Evolutionary conservation across 2,329 filamentous ascomycete genomes (phyloP).

Genomic region (Polytolypa hystricis): DNA sequence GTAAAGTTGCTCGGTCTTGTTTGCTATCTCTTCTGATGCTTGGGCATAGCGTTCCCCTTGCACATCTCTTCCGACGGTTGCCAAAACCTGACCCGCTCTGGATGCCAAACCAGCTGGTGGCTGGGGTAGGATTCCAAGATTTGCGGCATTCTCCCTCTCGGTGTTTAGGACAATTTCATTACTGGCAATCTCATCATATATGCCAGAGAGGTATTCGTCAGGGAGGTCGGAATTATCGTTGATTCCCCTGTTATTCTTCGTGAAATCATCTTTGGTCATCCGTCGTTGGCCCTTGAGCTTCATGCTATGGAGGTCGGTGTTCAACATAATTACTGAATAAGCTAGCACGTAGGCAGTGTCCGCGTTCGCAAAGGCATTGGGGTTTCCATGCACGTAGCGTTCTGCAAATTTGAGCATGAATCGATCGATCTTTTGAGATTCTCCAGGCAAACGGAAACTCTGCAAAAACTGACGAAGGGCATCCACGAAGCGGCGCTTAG

Average conservation of each 20-base stretch:
- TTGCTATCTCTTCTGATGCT: conserved; percentile 88
- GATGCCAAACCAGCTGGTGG: conserved; percentile 61
- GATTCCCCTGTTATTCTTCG: conserved; percentile 97
- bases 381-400: conserved; percentile 86
- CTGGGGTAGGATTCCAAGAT: conserved; percentile 54
- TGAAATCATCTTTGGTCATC: conserved; percentile 96
- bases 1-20: conserved; percentile 73
- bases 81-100: conserved; percentile 76
- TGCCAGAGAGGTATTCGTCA: conserved; percentile 76
- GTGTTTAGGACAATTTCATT: conserved; percentile 94
- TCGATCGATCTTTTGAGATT: conserved; percentile 97
- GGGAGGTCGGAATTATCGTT: conserved; percentile 92
- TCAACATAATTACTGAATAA: conserved; percentile 94
- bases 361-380: conserved; percentile 93
- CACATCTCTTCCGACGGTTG: conserved; percentile 81
- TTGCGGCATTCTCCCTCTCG: conserved; percentile 79
- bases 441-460: conserved; percentile 85
- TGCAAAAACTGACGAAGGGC: conserved; percentile 84
- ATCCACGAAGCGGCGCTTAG: conserved; percentile 83
- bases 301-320: conserved; percentile 86
- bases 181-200: conserved; percentile 81
- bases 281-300: conserved; percentile 70
- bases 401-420: conserved; percentile 99
- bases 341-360: conserved; percentile 94
- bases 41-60: conserved; percentile 89